Base-by-base conservation (phyloP, 2,329 filamentous ascomycete genomes). In the Fusarium sp. region DNA sequence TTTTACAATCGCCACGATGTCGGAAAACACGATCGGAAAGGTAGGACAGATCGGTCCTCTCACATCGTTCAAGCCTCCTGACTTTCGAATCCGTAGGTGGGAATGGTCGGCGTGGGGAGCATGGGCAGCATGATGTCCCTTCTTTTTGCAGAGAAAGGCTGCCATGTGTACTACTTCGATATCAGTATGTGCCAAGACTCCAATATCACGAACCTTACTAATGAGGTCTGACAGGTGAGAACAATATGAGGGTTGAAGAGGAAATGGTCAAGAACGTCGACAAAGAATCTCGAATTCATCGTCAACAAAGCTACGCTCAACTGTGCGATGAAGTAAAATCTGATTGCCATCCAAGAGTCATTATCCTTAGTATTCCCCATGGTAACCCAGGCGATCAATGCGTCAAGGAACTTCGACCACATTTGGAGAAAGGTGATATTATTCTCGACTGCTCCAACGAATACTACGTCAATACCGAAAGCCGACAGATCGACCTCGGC, bases 391-490 rank as follows among this genome's bases (percentile, higher is more conserved):
- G 61, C 0, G 61, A 56, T 9, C 16, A 63, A 6, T 64, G 49
- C 4, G 49, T 63, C 8, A 24, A 50, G 11, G 43, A 30, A 18
- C 11, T 64, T 0, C 61, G 43, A 9, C 61, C 29, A 6, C 10
- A 44, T 5, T 16, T 63, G 14, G 18, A 45, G 0, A 55, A 44
- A 12, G 43, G 58, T 0, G 58, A 64, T 30, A 63, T 64, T 2
- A 45, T 64, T 45, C 49, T 64, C 1, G 61, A 56, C 8, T 56
- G 61, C 2, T 63, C 58, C 2, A 63, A 63, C 2, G 49, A 64
- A 8, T 50, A 63, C 4, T 63, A 63, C 8, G 58, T 20, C 7
- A 64, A 64, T 25, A 64, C 61, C 2, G 61, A 63, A 32, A 29
- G 18, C 0, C 49, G 61, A 3, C 57, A 64, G 15, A 18, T 14